A percentile compares a stretch with the other conserved stretches of the same genome.
These are phyloP conservation scores for Globisporangium spinosum DNA, from an alignment of 352 stramenopile genomes.

Conservation along the genomic window DNA sequence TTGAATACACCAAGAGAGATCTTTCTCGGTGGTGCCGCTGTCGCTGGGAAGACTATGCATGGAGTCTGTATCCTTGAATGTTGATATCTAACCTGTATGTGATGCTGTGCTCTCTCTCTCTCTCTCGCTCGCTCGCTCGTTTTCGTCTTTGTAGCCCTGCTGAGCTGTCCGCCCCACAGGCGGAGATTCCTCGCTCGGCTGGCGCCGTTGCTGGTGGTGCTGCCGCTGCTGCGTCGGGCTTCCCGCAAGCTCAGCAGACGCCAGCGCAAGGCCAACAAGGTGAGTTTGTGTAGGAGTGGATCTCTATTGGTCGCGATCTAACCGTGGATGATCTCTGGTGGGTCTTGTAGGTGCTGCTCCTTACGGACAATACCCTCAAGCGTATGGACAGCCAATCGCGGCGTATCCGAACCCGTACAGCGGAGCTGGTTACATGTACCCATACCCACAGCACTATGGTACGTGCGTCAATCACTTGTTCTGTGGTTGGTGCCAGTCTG, in stretches of 20 bases:
- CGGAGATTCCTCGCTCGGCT: conserved; percentile 32
- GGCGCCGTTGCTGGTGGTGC: conserved; percentile 22
- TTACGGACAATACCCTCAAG: conserved; percentile 72
- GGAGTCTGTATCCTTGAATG: not conserved
- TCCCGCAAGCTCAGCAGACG: conserved; percentile 30
- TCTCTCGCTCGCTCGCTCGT: no score
- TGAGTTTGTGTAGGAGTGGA: conserved; percentile 14
- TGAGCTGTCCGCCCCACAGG: conserved; percentile 39
- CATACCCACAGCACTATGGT: conserved; percentile 82
- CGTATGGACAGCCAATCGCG: conserved; percentile 68
- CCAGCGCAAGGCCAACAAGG: conserved; percentile 40
- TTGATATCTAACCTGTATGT: not conserved
- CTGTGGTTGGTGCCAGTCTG: not conserved
- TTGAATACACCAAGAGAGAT: not conserved
- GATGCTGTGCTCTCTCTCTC: not conserved
- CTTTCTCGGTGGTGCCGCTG: not conserved
- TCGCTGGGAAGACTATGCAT: not conserved
- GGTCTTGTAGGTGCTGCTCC: conserved; percentile 25
- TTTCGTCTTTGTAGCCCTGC: conserved; percentile 32
- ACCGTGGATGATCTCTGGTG: not conserved
- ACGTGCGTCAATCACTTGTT: conserved; percentile 4
- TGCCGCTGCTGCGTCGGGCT: conserved; percentile 22
- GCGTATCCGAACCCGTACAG: conserved; percentile 71
- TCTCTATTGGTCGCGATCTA: not conserved
- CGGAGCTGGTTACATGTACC: conserved; percentile 81